Evolutionary conservation across 257 asterid genomes (phyloP).

Genomic region (Plantago elongata): DNA sequence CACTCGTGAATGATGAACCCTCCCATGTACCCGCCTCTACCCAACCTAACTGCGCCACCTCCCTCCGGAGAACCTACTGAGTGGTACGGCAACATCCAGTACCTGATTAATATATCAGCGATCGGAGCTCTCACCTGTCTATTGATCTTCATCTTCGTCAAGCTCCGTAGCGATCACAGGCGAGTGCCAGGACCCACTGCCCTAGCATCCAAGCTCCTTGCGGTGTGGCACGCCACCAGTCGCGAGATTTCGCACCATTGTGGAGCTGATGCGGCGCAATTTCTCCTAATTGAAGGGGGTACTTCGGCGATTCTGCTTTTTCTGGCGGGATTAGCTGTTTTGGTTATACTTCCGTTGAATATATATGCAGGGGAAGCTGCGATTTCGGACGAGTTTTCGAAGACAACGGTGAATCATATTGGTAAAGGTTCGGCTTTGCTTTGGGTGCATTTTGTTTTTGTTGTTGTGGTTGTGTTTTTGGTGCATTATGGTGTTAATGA

Average conservation of each 20-base stretch:
- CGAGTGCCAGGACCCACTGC: conserved; percentile 92
- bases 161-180: conserved; percentile 96
- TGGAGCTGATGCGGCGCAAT: conserved; percentile 98
- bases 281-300: conserved; percentile 87
- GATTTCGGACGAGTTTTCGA: conserved; percentile 80
- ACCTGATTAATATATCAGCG: conserved; percentile 83
- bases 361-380: conserved; percentile 68
- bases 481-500: conserved; percentile 75
- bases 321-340: conserved; percentile 55
- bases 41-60: conserved; percentile 51
- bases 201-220: conserved; percentile 77
- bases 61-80: conserved; percentile 51
- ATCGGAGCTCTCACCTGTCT: conserved; percentile 89
- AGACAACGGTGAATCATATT: conserved; percentile 78
- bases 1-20: background rate
- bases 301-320: conserved; percentile 65
- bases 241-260: conserved; percentile 90
- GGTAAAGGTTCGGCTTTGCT: conserved; percentile 82
- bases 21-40: conserved; percentile 34
- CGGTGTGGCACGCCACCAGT: conserved; percentile 96
- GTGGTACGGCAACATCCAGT: conserved; percentile 95
- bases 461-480: conserved; percentile 63
- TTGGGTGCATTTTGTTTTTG: conserved; percentile 91
- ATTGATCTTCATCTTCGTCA: conserved; percentile 72
- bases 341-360: conserved; percentile 69